phyloP scores from a whole-genome alignment of 352 stramenopile species.

The Globisporangium okanoganense region DNA sequence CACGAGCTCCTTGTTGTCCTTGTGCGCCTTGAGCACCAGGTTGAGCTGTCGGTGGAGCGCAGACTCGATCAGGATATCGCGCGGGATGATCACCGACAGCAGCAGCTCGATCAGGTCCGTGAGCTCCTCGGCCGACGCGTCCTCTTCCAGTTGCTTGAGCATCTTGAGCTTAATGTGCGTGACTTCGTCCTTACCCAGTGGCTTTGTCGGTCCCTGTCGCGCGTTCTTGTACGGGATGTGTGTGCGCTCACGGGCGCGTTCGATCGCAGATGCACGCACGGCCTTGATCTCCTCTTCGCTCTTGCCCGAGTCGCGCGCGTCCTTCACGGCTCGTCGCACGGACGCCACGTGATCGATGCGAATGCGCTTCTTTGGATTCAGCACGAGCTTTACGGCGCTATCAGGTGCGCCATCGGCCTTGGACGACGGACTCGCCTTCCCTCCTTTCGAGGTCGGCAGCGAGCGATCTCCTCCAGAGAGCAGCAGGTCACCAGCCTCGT shows the following conservation, averaged over 20 bases:
- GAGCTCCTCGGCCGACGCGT: conserved; percentile 67
- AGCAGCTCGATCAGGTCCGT: conserved; percentile 83
- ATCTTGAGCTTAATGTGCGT: conserved; percentile 84
- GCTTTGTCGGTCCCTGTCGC: conserved; percentile 64
- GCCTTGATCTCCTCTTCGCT: conserved; percentile 76
- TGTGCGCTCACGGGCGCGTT: conserved; percentile 68
- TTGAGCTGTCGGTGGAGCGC: conserved; percentile 71
- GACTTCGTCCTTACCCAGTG: conserved; percentile 77
- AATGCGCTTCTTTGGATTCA: conserved; percentile 74
- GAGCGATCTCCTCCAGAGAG: conserved; percentile 43
- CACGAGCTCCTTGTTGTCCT: conserved; percentile 86
- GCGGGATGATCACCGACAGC: conserved; percentile 72
- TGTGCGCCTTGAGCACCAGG: conserved; percentile 71
- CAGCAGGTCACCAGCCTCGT: conserved; percentile 72
- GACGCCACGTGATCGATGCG: conserved; percentile 85
- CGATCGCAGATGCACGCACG: conserved; percentile 64
- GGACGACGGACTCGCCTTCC: conserved; percentile 27
- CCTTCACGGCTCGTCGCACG: conserved; percentile 73
- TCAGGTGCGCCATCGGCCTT: conserved; percentile 25
- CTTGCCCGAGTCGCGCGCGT: conserved; percentile 70
- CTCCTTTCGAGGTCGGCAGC: conserved; percentile 31
- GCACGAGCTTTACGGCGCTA: conserved; percentile 14
- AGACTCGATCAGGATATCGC: conserved; percentile 71
- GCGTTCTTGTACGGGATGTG: conserved; percentile 81
- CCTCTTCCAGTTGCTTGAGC: conserved; percentile 81